A percentile compares a stretch with the other conserved stretches of the same genome.
phyloP scores from a whole-genome alignment of 164 flowering plant genomes.

The Platanus orientalis region DNA sequence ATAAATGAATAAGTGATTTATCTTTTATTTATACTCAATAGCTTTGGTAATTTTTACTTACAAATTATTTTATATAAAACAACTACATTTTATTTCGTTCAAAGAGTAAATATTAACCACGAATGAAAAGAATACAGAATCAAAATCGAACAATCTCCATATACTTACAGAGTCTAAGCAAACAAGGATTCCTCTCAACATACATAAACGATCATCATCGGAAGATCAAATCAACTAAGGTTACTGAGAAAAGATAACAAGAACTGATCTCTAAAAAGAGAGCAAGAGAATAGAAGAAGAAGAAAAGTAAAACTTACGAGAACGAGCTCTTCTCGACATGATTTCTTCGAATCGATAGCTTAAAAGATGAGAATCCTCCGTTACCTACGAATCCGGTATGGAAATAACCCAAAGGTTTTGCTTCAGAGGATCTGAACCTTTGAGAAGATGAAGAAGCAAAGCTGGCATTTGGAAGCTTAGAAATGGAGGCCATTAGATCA shows the following conservation, averaged over 20 bases:
- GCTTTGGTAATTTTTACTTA: no score
- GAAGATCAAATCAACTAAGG: not conserved
- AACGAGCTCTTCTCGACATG: slow-evolving; percentile 22
- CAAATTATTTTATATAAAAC: no score
- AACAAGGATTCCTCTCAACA: no score
- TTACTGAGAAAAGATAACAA: not conserved
- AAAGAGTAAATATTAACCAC: no score
- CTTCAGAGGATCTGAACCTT: slow-evolving; percentile 9
- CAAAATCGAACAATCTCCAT: no score
- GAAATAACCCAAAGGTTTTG: slow-evolving; percentile 6
- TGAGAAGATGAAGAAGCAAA: slow-evolving; percentile 16
- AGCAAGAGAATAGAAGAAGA: not conserved
- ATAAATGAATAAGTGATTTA: no score
- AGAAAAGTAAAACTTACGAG: slow-evolving; percentile 25
- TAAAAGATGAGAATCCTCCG: slow-evolving; percentile 25
- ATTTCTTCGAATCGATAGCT: slow-evolving; percentile 22
- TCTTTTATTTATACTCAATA: no score
- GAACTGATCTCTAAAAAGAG: not conserved
- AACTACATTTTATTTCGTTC: no score
- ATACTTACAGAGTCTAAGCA: no score
- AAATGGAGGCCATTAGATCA: slow-evolving; percentile 45
- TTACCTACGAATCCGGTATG: not conserved
- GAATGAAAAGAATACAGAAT: no score
- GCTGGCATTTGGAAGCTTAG: slow-evolving; percentile 35
- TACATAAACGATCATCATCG: no score